phyloP scores from a whole-genome alignment of 169 alveolate genomes.

The Babesia ovata region DNA sequence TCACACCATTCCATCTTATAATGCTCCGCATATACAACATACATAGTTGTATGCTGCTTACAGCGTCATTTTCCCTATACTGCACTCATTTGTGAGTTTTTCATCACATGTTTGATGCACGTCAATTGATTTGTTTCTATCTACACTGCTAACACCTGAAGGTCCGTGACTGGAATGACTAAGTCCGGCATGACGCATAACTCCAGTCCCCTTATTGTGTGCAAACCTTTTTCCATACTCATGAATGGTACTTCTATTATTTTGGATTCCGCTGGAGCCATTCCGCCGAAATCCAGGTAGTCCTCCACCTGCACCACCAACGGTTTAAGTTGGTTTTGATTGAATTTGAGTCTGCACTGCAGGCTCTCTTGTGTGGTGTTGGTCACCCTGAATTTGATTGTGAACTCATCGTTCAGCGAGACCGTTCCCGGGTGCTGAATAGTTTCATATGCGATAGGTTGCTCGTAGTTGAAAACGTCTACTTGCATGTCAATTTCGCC shows the following conservation, averaged over 20 bases:
- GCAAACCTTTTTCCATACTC: slow-evolving; percentile 8
- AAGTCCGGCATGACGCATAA: not conserved
- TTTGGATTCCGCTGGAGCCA: slow-evolving; percentile 8
- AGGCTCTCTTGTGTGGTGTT: not conserved
- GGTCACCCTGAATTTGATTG: not conserved
- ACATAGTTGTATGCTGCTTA: too few relatives aligned
- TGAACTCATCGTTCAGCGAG: slow-evolving; percentile 5
- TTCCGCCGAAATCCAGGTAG: slow-evolving; percentile 6
- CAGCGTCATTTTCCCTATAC: too few relatives aligned
- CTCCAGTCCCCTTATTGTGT: slow-evolving; percentile 12
- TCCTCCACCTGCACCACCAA: slow-evolving; percentile 13
- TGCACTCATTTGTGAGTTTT: too few relatives aligned
- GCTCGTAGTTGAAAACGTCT: not conserved
- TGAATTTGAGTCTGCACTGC: slow-evolving; percentile 6
- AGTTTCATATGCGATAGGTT: slow-evolving; percentile 11
- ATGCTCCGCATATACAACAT: too few relatives aligned
- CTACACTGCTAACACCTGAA: slow-evolving; percentile 15
- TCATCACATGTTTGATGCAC: not conserved
- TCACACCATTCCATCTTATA: too few relatives aligned
- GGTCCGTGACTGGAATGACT: slow-evolving; percentile 19
- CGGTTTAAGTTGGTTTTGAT: slow-evolving; percentile 1
- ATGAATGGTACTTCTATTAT: slow-evolving; percentile 39
- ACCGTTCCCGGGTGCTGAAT: slow-evolving; percentile 48
- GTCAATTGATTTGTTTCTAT: not conserved
- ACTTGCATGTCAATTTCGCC: slow-evolving; percentile 31